Evolutionary conservation across 345 rosid species (phyloP).

Genomic region (Hypericum androsaemum): DNA sequence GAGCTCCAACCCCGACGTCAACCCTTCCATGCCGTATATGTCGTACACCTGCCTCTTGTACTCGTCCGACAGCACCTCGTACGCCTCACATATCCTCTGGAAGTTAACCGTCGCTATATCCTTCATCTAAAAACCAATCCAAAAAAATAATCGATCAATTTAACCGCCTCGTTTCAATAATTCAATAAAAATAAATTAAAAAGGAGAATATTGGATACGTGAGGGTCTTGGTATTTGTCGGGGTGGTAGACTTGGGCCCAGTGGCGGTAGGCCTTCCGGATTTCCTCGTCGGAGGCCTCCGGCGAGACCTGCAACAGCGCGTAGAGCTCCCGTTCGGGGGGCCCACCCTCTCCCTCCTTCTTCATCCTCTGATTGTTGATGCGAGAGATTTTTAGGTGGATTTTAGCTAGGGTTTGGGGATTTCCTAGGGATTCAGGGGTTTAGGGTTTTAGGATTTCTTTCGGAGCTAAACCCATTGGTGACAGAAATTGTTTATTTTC

Average conservation of each 20-base stretch:
- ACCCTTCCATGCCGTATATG: slow-evolving; percentile 90
- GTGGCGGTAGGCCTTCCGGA: slow-evolving; percentile 76
- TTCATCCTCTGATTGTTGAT: background rate
- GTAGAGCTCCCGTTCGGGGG: slow-evolving; percentile 61
- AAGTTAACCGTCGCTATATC: slow-evolving; percentile 80
- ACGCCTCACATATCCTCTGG: slow-evolving; percentile 85
- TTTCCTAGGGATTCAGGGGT: too few species aligned
- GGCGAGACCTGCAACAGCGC: slow-evolving; percentile 84
- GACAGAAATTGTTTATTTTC: too few species aligned
- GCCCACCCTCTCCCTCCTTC: slow-evolving; percentile 13
- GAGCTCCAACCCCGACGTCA: slow-evolving; percentile 80
- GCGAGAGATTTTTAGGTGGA: too few species aligned
- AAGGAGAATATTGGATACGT: slow-evolving; percentile 21
- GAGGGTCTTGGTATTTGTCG: slow-evolving; percentile 71
- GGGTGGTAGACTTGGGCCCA: slow-evolving; percentile 99
- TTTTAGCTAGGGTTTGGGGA: too few species aligned
- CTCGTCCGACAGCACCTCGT: slow-evolving; percentile 80
- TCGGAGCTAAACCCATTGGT: too few species aligned
- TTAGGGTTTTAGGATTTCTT: too few species aligned
- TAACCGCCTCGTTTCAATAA: background rate
- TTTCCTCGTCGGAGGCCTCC: slow-evolving; percentile 86
- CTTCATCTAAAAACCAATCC: slow-evolving; percentile 51
- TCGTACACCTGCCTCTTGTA: slow-evolving; percentile 73
- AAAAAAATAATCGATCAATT: background rate
- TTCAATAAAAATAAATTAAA: background rate